Base-by-base conservation (phyloP, 1,284 basidiomycete genomes). In the Sanguinoderma infundibulare region DNA sequence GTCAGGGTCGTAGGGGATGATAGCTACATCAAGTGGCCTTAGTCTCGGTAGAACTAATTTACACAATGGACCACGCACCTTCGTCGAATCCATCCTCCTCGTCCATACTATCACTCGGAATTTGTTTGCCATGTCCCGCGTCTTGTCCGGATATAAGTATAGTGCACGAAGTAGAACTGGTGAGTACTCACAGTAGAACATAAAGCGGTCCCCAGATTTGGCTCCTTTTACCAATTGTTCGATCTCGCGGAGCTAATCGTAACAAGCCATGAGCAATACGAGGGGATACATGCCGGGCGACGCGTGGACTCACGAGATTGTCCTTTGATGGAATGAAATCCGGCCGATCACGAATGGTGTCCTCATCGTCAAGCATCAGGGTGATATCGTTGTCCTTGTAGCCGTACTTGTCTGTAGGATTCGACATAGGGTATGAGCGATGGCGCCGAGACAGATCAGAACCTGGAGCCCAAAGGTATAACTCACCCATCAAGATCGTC, bases 141-240 rank as follows among this genome's bases (percentile, higher is more conserved):
- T 63, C 64, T 65, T 14, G 14, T 12, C 28, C 34, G 10, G 12
- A 8, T 3, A 14, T 42, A 10, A 53, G 30, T 14, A 1, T 34
- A 14, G 26, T 8, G n/a, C 24, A 24, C 17, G 10, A 9, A 8
- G 1, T 14, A 1, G 26, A 14, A 14, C 44, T 32, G n/a, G 0
- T 8, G 2, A 53, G 10, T 0, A 35, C 75, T 55, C 46, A 75
- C 79, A 81, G 47, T 76, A 77, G 49, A 81, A 79, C 39, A 79
- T 76, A 28, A 81, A 73, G 24, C 55, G 72, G 56, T 81, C 80
- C 0, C 75, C 74, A 3, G 72, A 34, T 3, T 68, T 64, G 7
- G 72, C 71, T 1, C 52, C 70, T 15, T 67, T 52, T 2, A 78
- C 75, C 1, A 81, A 66, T 3, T 49, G 60, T 0, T 58, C 39